Conservation (phyloP, 192 early-diverging fungal genomes). For the Coemansia reversa region DNA sequence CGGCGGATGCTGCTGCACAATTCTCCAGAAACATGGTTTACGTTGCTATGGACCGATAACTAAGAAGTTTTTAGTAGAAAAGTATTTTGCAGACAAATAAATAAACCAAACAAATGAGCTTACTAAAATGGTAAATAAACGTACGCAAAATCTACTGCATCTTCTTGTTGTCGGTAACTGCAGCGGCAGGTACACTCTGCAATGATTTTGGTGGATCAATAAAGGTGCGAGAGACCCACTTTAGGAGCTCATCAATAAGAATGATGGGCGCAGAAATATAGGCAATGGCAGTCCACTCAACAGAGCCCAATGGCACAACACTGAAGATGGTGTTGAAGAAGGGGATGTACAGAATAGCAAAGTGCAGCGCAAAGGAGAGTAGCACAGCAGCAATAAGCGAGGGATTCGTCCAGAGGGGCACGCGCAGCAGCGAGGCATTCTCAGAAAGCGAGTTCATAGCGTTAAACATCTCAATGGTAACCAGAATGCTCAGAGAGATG, state of each 20-base stretch:
- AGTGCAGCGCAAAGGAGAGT: slow-evolving; percentile 91
- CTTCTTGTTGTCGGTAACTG: slow-evolving; percentile 13
- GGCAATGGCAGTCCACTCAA: slow-evolving; percentile 91
- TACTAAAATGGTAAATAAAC: slow-evolving; percentile 1
- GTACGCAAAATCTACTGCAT: slow-evolving; percentile 11
- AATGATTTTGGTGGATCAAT: slow-evolving; percentile 31
- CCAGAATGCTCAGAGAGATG: slow-evolving; percentile 91
- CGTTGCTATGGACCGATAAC: neutral
- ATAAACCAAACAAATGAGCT: neutral
- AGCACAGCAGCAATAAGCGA: slow-evolving; percentile 81
- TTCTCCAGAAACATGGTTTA: neutral
- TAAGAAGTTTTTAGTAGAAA: too few species aligned
- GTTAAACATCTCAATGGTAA: slow-evolving; percentile 99
- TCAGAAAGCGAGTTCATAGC: slow-evolving; percentile 96
- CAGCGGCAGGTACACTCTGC: neutral
- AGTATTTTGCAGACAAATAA: neutral
- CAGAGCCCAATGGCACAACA: slow-evolving; percentile 80
- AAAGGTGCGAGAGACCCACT: slow-evolving; percentile 66
- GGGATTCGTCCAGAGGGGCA: slow-evolving; percentile 90
- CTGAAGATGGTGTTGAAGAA: slow-evolving; percentile 91
- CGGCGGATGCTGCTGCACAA: slow-evolving; percentile 5
- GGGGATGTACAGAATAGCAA: slow-evolving; percentile 96
- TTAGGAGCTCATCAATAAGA: slow-evolving; percentile 88
- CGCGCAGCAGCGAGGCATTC: slow-evolving; percentile 88
- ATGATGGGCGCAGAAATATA: slow-evolving; percentile 90